These are phyloP conservation scores for Agaricus subrufescens DNA, from an alignment of 768 basidiomycete species.

Conservation along the genomic window DNA sequence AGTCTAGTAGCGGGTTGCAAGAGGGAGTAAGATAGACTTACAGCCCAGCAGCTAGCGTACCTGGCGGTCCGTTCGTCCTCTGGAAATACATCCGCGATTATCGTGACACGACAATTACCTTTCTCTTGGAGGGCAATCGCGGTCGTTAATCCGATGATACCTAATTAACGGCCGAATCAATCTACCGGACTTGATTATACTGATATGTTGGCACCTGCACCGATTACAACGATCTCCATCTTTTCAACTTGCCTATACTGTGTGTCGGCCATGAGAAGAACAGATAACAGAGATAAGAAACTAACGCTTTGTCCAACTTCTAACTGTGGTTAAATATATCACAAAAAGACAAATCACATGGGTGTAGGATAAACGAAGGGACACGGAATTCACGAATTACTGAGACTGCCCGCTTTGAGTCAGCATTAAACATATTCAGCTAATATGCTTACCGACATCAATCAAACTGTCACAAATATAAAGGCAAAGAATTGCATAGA, in stretches of 20 bases:
- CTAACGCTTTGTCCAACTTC: neutral
- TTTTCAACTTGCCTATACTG: neutral
- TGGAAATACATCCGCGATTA: slow-evolving; percentile 67
- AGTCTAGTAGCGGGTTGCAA: neutral
- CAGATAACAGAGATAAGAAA: neutral
- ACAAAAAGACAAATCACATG: neutral
- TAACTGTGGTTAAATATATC: neutral
- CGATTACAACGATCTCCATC: slow-evolving; percentile 35
- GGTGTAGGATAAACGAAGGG: neutral
- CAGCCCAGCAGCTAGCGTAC: slow-evolving; percentile 83
- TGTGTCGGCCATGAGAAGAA: neutral
- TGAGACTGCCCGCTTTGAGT: no score
- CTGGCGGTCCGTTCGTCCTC: slow-evolving; percentile 61
- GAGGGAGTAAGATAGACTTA: slow-evolving; percentile 26
- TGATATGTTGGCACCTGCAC: slow-evolving; percentile 12
- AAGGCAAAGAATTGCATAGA: no score
- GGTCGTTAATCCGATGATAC: slow-evolving; percentile 73
- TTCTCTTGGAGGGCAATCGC: slow-evolving; percentile 63
- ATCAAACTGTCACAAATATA: no score
- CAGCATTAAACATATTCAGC: no score
- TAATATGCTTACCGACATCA: no score
- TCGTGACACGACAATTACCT: slow-evolving; percentile 55
- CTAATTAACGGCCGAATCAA: slow-evolving; percentile 28
- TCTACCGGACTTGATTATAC: neutral
- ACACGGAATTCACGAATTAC: neutral